Evolutionary conservation across 2,329 filamentous ascomycete genomes (phyloP), one percentile per base, ranked within the genome.

Genomic region (Alternaria brassicae): DNA sequence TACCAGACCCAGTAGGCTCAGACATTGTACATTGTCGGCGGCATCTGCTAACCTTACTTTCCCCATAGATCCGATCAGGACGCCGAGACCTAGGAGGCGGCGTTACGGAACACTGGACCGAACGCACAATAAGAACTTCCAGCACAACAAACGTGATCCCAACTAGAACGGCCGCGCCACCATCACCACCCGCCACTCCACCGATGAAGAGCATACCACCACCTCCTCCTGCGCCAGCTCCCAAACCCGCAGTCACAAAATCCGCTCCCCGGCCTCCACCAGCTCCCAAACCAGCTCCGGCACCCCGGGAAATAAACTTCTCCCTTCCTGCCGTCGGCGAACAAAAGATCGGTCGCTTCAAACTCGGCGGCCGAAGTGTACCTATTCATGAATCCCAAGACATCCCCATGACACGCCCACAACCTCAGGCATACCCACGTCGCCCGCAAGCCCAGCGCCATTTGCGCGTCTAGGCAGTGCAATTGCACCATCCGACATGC

Each of bases 351-450:
- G 69, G 69, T 12, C 67, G 58, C 40, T 63, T 63, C 60, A 66
- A 42, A 17, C 56, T 73, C 1, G 69, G 71, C 9, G 66, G 52
- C 6, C 70, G 71, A 6, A 60, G 58, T 2, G 58, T 62, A 23
- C 71, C 71, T 4, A 57, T 71, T 40, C 70, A 72, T 48, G 48
- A 60, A 19, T 70, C 70, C 1, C 69, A 73, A 28, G 64, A 70
- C 6, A 47, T 63, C 23, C 56, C 56, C 23, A n/a, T n/a, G 44
- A 54, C 32, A 58, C 60, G n/a, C 57, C 54, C 21, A 27, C 45
- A 21, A 47, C 39, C 19, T 45, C 61, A 9, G 40, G 42, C 8
- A 58, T 53, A n/a, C 60, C 62, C n/a, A 39, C 36, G 12, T 52
- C 45, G 10, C 64, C 60, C 19, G 42, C 36, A 1, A 49, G 54